Conservation (phyloP, 306 rosid species). For the Begonia masoniana region DNA sequence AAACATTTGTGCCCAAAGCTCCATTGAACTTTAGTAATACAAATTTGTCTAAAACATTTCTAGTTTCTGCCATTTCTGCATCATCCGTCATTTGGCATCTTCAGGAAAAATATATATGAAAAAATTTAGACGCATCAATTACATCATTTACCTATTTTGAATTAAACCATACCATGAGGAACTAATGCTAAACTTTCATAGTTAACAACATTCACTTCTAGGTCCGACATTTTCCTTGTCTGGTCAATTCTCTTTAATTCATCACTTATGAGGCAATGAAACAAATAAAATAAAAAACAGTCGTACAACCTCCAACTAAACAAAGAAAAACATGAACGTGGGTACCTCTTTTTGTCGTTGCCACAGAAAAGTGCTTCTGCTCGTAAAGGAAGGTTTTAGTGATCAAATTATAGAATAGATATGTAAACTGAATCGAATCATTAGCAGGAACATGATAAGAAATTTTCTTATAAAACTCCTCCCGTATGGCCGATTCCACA, state of each 20-base stretch:
- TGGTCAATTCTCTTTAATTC: slow-evolving; percentile 19
- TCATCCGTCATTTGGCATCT: no score
- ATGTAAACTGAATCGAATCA: slow-evolving; percentile 53
- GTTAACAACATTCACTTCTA: no score
- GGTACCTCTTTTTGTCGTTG: slow-evolving; percentile 20
- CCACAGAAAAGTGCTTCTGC: slow-evolving; percentile 12
- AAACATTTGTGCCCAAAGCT: no score
- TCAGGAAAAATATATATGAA: no score
- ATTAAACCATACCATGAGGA: no score
- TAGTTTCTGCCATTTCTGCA: no score
- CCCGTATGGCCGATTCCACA: slow-evolving; percentile 52
- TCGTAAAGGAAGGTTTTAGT: slow-evolving; percentile 58
- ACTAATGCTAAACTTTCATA: no score
- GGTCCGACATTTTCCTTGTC: no score
- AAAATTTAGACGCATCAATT: no score
- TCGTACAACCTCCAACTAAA: not conserved
- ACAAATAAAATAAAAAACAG: not conserved
- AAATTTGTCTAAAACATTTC: no score
- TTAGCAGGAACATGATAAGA: slow-evolving; percentile 80
- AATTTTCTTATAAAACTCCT: slow-evolving; percentile 34
- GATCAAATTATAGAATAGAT: slow-evolving; percentile 61
- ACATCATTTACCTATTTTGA: no score
- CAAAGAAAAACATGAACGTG: not conserved
- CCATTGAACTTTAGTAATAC: no score
- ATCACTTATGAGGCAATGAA: slow-evolving; percentile 17